Percentiles rank a stretch among this genome's conserved stretches.
These are phyloP conservation scores for Phytopythium helicoides DNA, from an alignment of 352 stramenopile genomes.

Conservation along the genomic window DNA sequence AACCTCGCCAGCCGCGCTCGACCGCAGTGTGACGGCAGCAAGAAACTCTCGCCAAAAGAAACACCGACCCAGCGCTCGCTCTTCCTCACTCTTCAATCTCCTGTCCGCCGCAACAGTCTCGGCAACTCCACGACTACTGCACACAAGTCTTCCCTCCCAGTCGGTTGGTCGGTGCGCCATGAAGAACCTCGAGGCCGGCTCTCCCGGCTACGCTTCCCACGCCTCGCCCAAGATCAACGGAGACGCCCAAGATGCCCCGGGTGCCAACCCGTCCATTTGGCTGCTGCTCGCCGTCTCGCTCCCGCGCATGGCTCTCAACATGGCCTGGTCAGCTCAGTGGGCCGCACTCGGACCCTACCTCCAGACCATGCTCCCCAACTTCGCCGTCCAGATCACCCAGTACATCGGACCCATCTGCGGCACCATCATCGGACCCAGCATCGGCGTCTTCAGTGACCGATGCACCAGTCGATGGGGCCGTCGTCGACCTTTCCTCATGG, in stretches of 20 bases:
- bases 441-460: no score
- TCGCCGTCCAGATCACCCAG: conserved; percentile 37
- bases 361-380: conserved; percentile 45
- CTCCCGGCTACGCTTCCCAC: conserved; percentile 20
- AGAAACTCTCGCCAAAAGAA: no score
- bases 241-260: conserved; percentile 5
- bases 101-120: no score
- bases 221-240: conserved; percentile 18
- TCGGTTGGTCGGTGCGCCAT: no score
- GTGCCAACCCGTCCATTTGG: conserved; percentile 29
- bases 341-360: conserved; percentile 54
- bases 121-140: no score
- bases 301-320: conserved; percentile 53
- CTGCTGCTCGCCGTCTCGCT: conserved; percentile 50
- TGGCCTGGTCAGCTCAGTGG: conserved; percentile 63
- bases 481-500: conserved; percentile 39
- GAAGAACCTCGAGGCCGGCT: conserved; percentile 5
- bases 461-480: conserved; percentile 32
- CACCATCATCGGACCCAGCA: conserved; percentile 43
- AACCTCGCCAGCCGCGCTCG: no score
- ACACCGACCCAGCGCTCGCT: no score
- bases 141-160: no score
- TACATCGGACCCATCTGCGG: conserved; percentile 51
- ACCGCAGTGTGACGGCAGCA: no score
- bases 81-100: no score